Conservation (phyloP, 2,329 filamentous ascomycete genomes). For the Colletotrichum destructivum region DNA sequence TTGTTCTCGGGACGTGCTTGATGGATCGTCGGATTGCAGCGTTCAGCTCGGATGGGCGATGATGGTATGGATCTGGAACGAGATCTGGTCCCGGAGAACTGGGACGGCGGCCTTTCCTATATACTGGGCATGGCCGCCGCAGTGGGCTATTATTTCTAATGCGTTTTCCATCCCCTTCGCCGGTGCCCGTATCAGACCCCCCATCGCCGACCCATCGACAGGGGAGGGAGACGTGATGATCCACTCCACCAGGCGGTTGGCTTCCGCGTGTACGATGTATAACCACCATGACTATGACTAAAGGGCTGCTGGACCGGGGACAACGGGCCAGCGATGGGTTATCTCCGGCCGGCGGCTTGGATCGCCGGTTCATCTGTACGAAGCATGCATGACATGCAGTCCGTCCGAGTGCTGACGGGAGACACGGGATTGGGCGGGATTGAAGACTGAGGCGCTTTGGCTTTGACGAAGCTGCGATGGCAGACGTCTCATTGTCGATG, state of each 20-base stretch:
- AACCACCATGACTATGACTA: slow-evolving; percentile 21
- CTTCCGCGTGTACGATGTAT: slow-evolving; percentile 16
- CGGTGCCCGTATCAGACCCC: slow-evolving; percentile 31
- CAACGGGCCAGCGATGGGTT: slow-evolving; percentile 16
- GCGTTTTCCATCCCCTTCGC: slow-evolving; percentile 35
- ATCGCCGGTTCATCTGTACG: background rate
- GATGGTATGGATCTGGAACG: slow-evolving; percentile 26
- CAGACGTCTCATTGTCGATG: slow-evolving; percentile 30
- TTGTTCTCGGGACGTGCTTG: slow-evolving; percentile 6
- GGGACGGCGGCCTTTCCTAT: slow-evolving; percentile 32
- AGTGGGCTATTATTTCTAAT: slow-evolving; percentile 33
- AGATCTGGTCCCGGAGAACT: slow-evolving; percentile 27
- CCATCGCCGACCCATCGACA: slow-evolving; percentile 26
- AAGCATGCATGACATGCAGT: background rate
- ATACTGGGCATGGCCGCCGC: slow-evolving; percentile 25
- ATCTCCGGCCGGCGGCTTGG: slow-evolving; percentile 30
- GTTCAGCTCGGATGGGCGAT: slow-evolving; percentile 18
- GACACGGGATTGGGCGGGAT: slow-evolving; percentile 2
- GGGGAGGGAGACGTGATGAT: slow-evolving; percentile 21
- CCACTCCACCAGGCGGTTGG: slow-evolving; percentile 34
- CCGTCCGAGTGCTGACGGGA: background rate
- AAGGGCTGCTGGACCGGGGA: slow-evolving; percentile 19
- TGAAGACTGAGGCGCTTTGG: background rate
- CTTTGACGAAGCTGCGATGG: slow-evolving; percentile 31
- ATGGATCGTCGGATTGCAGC: slow-evolving; percentile 11